Conservation (phyloP, 306 rosid species). For the Begonia fuchsioides region DNA sequence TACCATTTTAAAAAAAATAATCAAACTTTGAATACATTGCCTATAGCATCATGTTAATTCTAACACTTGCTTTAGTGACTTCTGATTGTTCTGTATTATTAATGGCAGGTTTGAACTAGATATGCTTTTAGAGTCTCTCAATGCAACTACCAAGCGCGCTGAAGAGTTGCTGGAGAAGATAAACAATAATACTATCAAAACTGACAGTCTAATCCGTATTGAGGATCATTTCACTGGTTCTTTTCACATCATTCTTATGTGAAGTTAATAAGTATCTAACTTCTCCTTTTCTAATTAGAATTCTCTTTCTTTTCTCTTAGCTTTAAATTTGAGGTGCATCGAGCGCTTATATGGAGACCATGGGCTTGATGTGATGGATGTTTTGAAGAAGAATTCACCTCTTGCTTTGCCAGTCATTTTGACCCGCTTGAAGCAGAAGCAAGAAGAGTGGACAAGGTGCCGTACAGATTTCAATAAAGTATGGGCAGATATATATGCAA, state of each 20-base stretch:
- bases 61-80: too few relatives aligned
- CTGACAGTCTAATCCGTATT: conserved; percentile 52
- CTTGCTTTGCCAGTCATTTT: conserved; percentile 88
- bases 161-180: conserved; percentile 82
- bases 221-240: conserved; percentile 91
- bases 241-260: conserved; percentile 13
- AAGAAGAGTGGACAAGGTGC: conserved; percentile 95
- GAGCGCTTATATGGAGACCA: conserved; percentile 98
- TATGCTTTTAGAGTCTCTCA: conserved; percentile 94
- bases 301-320: conserved; percentile 18
- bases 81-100: conserved; percentile 21
- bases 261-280: neutral
- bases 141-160: conserved; percentile 75
- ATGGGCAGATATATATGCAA: conserved; percentile 95
- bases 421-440: conserved; percentile 94
- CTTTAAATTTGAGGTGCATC: conserved; percentile 80
- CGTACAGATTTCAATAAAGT: conserved; percentile 92
- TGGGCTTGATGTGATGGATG: conserved; percentile 95
- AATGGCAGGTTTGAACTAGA: conserved; percentile 87
- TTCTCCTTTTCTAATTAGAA: conserved; percentile 1
- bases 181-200: conserved; percentile 49
- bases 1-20: neutral
- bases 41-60: too few relatives aligned
- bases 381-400: conserved; percentile 68
- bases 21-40: too few relatives aligned